Conservation (phyloP, 306 rosid species). For the Pueraria montana region DNA sequence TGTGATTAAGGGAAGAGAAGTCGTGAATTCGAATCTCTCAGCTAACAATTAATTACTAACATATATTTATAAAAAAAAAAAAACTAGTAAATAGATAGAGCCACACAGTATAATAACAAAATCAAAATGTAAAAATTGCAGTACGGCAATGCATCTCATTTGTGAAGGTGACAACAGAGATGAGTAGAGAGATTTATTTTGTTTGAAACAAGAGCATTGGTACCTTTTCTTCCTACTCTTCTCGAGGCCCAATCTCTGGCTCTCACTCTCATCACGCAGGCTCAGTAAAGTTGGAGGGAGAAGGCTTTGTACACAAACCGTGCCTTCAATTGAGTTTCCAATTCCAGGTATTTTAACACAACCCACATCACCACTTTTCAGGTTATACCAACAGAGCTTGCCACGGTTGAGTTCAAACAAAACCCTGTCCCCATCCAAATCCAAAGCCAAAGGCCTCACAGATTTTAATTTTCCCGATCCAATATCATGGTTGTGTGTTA, state of each 20-base stretch:
- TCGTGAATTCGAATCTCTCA: too few relatives aligned
- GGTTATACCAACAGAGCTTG: constrained; percentile 71
- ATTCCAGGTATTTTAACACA: constrained; percentile 49
- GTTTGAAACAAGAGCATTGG: neutral
- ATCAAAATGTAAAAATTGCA: neutral
- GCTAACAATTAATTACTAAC: too few relatives aligned
- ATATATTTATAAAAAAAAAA: too few relatives aligned
- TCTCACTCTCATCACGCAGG: constrained; percentile 22
- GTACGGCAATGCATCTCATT: neutral
- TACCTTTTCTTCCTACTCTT: constrained; percentile 62
- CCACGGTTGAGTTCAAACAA: constrained; percentile 57
- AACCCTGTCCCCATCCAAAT: constrained; percentile 51
- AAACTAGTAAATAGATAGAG: too few relatives aligned
- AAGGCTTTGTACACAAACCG: constrained; percentile 60
- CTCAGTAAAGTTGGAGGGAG: constrained; percentile 53
- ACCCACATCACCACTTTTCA: constrained; percentile 42
- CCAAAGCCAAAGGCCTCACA: constrained; percentile 67
- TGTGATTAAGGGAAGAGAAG: too few relatives aligned
- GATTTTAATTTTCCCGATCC: constrained; percentile 36
- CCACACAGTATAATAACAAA: neutral
- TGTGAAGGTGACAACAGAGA: neutral
- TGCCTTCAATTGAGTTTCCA: constrained; percentile 56
- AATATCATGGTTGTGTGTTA: constrained; percentile 26
- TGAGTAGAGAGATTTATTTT: neutral
- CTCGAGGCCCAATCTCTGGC: constrained; percentile 15